A percentile compares a stretch with the other conserved stretches of the same genome.
Evolutionary conservation across 129 eudicot species (phyloP).

Genomic region (Arctium lappa): DNA sequence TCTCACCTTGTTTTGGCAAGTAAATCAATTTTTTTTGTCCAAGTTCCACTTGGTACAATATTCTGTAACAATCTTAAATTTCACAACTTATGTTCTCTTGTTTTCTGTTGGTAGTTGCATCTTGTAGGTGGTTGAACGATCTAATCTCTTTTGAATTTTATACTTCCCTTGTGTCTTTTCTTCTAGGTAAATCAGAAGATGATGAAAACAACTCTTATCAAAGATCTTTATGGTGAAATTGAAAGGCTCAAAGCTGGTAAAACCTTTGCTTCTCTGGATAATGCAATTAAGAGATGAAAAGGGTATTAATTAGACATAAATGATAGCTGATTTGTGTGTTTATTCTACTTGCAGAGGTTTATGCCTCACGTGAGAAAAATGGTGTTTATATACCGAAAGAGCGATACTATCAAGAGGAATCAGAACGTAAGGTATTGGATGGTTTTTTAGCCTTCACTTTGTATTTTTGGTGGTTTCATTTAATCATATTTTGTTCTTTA

Average conservation of each 20-base stretch:
- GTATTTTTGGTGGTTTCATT: background rate
- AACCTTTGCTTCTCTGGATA: background rate
- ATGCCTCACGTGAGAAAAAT: constrained; percentile 94
- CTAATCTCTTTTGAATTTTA: background rate
- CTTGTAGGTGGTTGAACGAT: background rate
- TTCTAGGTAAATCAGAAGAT: constrained; percentile 73
- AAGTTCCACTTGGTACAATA: background rate
- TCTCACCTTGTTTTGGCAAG: background rate
- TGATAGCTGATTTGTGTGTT: constrained; percentile 50
- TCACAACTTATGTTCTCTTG: background rate
- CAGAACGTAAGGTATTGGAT: constrained; percentile 73
- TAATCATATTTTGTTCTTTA: background rate
- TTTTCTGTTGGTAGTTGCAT: background rate
- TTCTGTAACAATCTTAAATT: background rate
- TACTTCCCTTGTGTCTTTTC: too few species aligned
- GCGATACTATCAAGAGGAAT: constrained; percentile 92
- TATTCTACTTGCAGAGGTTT: constrained; percentile 58
- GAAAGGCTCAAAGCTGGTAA: constrained; percentile 72
- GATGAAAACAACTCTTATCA: constrained; percentile 80
- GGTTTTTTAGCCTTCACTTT: background rate
- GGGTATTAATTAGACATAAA: background rate
- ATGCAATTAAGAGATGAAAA: background rate
- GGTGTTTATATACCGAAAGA: constrained; percentile 97
- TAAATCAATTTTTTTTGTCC: background rate
- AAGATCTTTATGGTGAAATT: constrained; percentile 80